Conservation (phyloP, 129 eudicot genomes). For the Chrysanthemum lavandulifolium region DNA sequence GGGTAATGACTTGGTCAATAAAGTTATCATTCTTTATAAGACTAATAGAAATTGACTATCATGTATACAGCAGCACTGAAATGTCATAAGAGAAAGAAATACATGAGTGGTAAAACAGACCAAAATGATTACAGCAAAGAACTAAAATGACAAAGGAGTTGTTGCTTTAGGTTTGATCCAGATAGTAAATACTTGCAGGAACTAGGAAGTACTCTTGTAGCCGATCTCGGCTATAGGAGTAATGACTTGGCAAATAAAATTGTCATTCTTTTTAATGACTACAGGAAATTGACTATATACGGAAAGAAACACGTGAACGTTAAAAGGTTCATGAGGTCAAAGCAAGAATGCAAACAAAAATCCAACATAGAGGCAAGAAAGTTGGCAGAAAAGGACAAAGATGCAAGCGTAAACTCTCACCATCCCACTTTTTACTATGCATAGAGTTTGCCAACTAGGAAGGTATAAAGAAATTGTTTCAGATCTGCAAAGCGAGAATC, state of each 20-base stretch:
- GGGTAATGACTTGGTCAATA: constrained; percentile 5
- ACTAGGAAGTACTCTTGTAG: constrained; percentile 10
- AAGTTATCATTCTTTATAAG: background rate
- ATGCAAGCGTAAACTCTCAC: background rate
- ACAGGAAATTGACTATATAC: background rate
- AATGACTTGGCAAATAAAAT: constrained; percentile 6
- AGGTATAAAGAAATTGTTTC: background rate
- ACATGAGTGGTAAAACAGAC: background rate
- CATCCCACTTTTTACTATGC: background rate
- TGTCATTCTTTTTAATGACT: background rate
- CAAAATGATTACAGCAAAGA: background rate
- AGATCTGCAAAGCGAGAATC: background rate
- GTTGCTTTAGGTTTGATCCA: background rate
- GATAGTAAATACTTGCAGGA: background rate
- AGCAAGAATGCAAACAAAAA: too few relatives aligned
- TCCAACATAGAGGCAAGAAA: background rate
- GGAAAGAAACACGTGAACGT: constrained; percentile 2
- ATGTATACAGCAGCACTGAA: constrained; percentile 12
- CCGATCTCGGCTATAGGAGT: background rate
- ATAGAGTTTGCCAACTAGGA: constrained; percentile 1
- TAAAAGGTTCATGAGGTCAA: background rate
- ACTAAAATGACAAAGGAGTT: background rate
- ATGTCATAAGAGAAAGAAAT: background rate
- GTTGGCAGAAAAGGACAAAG: background rate
- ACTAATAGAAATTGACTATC: background rate